Conservation (phyloP, 129 eudicot species). For the Tagetes patula region DNA sequence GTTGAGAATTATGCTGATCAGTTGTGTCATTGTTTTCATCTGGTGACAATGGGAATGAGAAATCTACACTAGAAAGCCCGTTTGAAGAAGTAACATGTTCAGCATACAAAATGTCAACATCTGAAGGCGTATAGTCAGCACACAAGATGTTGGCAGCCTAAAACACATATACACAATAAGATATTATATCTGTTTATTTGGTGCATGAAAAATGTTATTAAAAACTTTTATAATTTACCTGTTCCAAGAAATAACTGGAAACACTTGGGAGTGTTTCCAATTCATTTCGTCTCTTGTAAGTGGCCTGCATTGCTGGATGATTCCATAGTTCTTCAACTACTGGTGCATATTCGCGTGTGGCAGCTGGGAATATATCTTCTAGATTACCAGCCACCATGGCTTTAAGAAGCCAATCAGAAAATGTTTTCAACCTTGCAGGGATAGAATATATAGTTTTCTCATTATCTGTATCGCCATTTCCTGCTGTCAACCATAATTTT, state of each 20-base stretch:
- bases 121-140: conserved; percentile 79
- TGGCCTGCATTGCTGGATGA: conserved; percentile 78
- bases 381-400: conserved; percentile 88
- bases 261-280: conserved; percentile 68
- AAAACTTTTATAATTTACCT: conserved; percentile 41
- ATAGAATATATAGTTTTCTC: conserved; percentile 55
- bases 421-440: conserved; percentile 72
- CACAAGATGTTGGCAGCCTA: conserved; percentile 75
- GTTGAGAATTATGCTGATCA: conserved; percentile 64
- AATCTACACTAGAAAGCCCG: conserved; percentile 87
- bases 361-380: conserved; percentile 90
- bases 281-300: conserved; percentile 79
- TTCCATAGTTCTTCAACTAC: conserved; percentile 87
- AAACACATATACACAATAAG: conserved; percentile 17
- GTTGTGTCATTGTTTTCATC: conserved; percentile 51
- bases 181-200: background rate
- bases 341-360: conserved; percentile 95
- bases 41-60: conserved; percentile 61
- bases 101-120: conserved; percentile 82
- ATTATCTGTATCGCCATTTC: conserved; percentile 33
- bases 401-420: conserved; percentile 97
- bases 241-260: conserved; percentile 87
- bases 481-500: conserved; percentile 32
- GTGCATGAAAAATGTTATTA: conserved; percentile 2
- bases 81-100: conserved; percentile 94